phyloP scores from a whole-genome alignment of 2,329 filamentous ascomycete species.

The Endoconidiophora polonica region DNA sequence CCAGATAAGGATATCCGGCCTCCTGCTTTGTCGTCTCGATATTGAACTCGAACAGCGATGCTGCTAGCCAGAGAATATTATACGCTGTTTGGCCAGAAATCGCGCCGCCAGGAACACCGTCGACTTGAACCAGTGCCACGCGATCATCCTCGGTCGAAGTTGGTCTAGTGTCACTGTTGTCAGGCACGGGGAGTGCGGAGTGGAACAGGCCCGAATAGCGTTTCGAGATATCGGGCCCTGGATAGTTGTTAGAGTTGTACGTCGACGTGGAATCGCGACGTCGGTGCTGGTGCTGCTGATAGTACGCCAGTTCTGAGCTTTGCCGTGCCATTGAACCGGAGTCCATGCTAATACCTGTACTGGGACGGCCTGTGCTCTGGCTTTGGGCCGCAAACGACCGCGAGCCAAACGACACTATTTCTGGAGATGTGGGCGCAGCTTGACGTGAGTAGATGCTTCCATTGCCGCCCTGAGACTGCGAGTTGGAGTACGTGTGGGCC shows the following conservation, averaged over 20 bases:
- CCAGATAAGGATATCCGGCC: conserved; percentile 88
- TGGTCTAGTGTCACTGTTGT: conserved; percentile 38
- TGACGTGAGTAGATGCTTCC: conserved; percentile 14
- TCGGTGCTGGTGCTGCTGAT: conserved; percentile 16
- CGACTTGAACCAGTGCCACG: too few species aligned
- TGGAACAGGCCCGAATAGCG: conserved; percentile 62
- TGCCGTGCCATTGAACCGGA: conserved; percentile 26
- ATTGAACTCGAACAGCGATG: conserved; percentile 91
- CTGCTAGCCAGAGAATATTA: conserved; percentile 75
- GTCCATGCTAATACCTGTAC: conserved; percentile 40
- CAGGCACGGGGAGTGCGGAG: conserved; percentile 68
- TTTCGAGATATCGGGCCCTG: conserved; percentile 23
- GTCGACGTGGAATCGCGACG: conserved; percentile 39
- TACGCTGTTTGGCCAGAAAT: conserved; percentile 26
- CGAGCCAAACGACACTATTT: conserved; percentile 20
- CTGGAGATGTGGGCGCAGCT: conserved; percentile 3
- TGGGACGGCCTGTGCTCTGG: conserved; percentile 31
- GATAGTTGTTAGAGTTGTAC: conserved; percentile 30
- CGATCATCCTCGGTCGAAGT: conserved; percentile 10
- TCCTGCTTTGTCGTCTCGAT: conserved; percentile 85
- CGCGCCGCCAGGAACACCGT: background rate
- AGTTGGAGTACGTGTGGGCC: background rate
- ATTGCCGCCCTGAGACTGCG: background rate
- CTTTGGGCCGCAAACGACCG: conserved; percentile 26
- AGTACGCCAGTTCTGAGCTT: conserved; percentile 34